Conservation (phyloP, 768 basidiomycete species). For the Sutorius australiensis region DNA sequence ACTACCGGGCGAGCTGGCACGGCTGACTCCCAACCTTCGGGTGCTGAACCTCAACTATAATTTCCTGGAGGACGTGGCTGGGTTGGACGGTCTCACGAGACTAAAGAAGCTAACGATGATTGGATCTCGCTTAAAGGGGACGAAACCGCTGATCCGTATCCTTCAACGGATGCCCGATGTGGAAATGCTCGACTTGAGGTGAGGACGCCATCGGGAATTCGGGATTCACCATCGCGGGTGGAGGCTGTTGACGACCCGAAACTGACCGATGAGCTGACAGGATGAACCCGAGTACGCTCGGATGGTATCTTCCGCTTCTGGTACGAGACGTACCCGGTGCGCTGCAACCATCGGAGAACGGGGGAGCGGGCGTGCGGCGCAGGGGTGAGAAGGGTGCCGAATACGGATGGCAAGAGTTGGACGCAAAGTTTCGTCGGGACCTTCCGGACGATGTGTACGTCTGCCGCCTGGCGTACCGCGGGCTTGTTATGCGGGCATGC, state of each 20-base stretch:
- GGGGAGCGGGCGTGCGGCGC: slow-evolving; percentile 14
- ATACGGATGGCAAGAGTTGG: slow-evolving; percentile 68
- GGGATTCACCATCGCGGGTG: neutral
- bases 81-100: slow-evolving; percentile 67
- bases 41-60: slow-evolving; percentile 97
- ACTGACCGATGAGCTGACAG: slow-evolving; percentile 35
- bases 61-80: slow-evolving; percentile 73
- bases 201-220: slow-evolving; percentile 27
- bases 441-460: slow-evolving; percentile 87
- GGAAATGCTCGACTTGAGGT: slow-evolving; percentile 93
- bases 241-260: slow-evolving; percentile 17
- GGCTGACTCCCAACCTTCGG: slow-evolving; percentile 77
- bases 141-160: slow-evolving; percentile 67
- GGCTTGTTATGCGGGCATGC: slow-evolving; percentile 79
- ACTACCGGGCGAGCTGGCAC: slow-evolving; percentile 66
- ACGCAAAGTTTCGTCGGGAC: slow-evolving; percentile 82
- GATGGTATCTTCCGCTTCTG: slow-evolving; percentile 90
- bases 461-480: slow-evolving; percentile 85
- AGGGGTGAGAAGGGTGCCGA: slow-evolving; percentile 32
- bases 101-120: slow-evolving; percentile 84
- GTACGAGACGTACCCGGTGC: slow-evolving; percentile 66
- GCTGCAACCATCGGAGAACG: slow-evolving; percentile 55
- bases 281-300: slow-evolving; percentile 97
- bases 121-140: slow-evolving; percentile 75
- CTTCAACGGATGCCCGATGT: slow-evolving; percentile 70